Evolutionary conservation across 2,329 filamentous ascomycete species (phyloP).

Genomic region (Sporothrix pallida): DNA sequence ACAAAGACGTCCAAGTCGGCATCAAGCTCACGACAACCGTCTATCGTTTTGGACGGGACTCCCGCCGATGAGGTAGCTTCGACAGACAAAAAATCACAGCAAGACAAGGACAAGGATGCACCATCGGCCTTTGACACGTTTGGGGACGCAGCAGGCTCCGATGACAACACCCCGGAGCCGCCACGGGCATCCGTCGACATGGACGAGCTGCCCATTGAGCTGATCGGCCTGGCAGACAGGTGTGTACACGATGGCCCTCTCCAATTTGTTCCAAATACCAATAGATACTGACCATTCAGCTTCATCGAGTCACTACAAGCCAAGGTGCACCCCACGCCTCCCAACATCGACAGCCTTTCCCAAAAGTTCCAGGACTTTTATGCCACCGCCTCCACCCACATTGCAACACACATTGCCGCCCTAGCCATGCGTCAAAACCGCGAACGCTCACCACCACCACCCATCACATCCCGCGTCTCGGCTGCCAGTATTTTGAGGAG

Average conservation of each 20-base stretch:
- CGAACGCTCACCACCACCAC: slow-evolving; percentile 62
- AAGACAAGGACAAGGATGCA: slow-evolving; percentile 38
- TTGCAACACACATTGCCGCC: slow-evolving; percentile 83
- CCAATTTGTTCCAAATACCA: neutral
- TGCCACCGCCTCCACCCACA: slow-evolving; percentile 75
- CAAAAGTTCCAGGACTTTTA: slow-evolving; percentile 97
- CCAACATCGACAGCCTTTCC: slow-evolving; percentile 80
- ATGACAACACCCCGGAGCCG: slow-evolving; percentile 53
- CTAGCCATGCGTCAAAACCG: slow-evolving; percentile 77
- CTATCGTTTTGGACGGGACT: slow-evolving; percentile 36
- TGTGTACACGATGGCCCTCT: slow-evolving; percentile 46
- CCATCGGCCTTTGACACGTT: slow-evolving; percentile 52
- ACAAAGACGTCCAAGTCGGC: neutral
- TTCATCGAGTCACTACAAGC: slow-evolving; percentile 90
- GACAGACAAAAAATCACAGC: neutral
- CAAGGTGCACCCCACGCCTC: slow-evolving; percentile 83
- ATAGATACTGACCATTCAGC: slow-evolving; percentile 51
- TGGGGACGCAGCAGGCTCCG: slow-evolving; percentile 49
- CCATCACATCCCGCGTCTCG: slow-evolving; percentile 61
- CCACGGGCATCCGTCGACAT: slow-evolving; percentile 70
- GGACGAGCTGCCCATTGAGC: slow-evolving; percentile 91
- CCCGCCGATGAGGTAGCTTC: slow-evolving; percentile 27
- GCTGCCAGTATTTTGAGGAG: slow-evolving; percentile 62
- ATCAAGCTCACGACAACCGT: slow-evolving; percentile 35
- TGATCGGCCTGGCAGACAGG: slow-evolving; percentile 89